These are phyloP conservation scores for Colletotrichum cereale DNA, from an alignment of 2,329 filamentous ascomycete genomes.

Conservation along the genomic window DNA sequence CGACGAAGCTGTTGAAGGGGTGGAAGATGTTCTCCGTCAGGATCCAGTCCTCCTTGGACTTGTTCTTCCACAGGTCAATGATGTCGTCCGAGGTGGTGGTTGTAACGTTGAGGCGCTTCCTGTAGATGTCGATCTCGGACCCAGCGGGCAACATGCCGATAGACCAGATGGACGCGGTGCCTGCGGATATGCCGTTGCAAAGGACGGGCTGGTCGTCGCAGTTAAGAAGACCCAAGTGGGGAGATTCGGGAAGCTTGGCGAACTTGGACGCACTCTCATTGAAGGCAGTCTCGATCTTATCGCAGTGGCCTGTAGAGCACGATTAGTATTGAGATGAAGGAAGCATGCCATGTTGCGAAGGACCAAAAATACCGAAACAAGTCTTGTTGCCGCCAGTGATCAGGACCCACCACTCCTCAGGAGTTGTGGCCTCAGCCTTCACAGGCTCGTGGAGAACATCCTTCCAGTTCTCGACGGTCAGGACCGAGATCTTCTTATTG, in stretches of 20 bases:
- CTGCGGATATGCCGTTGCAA: slow-evolving; percentile 79
- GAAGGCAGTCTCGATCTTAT: slow-evolving; percentile 72
- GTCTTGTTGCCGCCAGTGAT: slow-evolving; percentile 83
- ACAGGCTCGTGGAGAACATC: slow-evolving; percentile 74
- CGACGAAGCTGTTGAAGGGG: slow-evolving; percentile 78
- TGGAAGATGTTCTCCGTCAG: slow-evolving; percentile 77
- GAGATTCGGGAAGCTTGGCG: slow-evolving; percentile 69
- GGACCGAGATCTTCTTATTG: slow-evolving; percentile 58
- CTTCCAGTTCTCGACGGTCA: slow-evolving; percentile 80
- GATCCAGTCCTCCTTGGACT: slow-evolving; percentile 57
- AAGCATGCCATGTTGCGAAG: slow-evolving; percentile 34
- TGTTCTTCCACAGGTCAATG: slow-evolving; percentile 67
- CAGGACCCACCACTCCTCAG: slow-evolving; percentile 83
- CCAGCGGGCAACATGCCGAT: slow-evolving; percentile 76
- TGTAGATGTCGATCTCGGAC: slow-evolving; percentile 73
- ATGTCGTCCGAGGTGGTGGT: slow-evolving; percentile 75
- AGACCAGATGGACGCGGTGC: slow-evolving; percentile 74
- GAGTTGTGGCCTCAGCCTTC: slow-evolving; percentile 66
- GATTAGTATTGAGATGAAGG: slow-evolving; percentile 39
- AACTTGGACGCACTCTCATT: slow-evolving; percentile 76
- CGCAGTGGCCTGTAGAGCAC: slow-evolving; percentile 70
- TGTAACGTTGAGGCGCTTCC: slow-evolving; percentile 77
- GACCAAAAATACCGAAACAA: slow-evolving; percentile 69
- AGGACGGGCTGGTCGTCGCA: slow-evolving; percentile 81
- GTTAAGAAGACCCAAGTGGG: slow-evolving; percentile 77